Conservation (phyloP, 2,329 filamentous ascomycete genomes). For the Helotiales sp. region DNA sequence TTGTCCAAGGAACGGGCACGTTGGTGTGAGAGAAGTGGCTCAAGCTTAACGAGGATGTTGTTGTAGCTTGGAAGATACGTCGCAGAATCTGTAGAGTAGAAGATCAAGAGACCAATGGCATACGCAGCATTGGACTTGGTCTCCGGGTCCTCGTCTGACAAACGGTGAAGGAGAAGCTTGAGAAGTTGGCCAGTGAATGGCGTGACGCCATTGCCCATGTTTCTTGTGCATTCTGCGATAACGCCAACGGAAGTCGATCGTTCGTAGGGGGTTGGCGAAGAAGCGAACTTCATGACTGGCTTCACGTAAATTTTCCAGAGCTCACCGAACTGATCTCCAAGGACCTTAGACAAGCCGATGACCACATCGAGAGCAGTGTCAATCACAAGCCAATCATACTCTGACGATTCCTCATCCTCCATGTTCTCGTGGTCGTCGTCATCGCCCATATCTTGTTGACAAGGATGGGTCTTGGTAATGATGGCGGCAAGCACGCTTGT, state of each 20-base stretch:
- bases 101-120: slow-evolving; percentile 80
- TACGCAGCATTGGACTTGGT: slow-evolving; percentile 96
- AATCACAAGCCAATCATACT: slow-evolving; percentile 96
- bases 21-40: slow-evolving; percentile 76
- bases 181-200: slow-evolving; percentile 77
- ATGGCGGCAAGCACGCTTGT: slow-evolving; percentile 75
- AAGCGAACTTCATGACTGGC: slow-evolving; percentile 83
- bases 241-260: slow-evolving; percentile 88
- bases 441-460: slow-evolving; percentile 85
- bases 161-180: slow-evolving; percentile 79
- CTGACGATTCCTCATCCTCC: slow-evolving; percentile 71
- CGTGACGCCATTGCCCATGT: slow-evolving; percentile 80
- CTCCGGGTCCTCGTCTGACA: slow-evolving; percentile 86
- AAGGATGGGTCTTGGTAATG: slow-evolving; percentile 87
- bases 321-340: slow-evolving; percentile 79
- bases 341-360: slow-evolving; percentile 77
- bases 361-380: slow-evolving; percentile 93
- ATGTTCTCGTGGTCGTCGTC: slow-evolving; percentile 75
- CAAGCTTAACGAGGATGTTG: slow-evolving; percentile 79
- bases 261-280: slow-evolving; percentile 82
- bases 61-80: slow-evolving; percentile 75
- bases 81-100: slow-evolving; percentile 71
- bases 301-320: slow-evolving; percentile 97
- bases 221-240: slow-evolving; percentile 85
- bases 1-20: slow-evolving; percentile 89